A percentile compares a stretch with the other conserved stretches of the same genome.
Conservation (phyloP, 2,329 filamentous ascomycete genomes). For the Penicillium paneum region DNA sequence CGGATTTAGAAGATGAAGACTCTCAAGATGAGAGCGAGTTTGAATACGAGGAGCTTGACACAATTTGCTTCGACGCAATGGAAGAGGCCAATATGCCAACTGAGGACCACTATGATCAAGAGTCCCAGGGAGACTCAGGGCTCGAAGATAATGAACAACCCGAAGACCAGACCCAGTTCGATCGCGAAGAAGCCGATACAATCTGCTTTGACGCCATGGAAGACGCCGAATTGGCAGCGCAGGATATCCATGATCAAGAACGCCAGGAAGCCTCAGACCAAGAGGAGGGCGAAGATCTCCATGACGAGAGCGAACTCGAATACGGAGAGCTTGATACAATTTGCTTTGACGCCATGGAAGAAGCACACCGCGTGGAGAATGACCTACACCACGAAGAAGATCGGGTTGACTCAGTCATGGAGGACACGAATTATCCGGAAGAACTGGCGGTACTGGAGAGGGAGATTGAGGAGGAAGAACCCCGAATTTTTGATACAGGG, state of each 20-base stretch:
- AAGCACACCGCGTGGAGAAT: background rate
- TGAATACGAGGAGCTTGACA: constrained; percentile 14
- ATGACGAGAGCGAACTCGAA: background rate
- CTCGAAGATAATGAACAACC: background rate
- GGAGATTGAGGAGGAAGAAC: background rate
- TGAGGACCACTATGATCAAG: background rate
- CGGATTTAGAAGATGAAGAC: background rate
- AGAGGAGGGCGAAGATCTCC: background rate
- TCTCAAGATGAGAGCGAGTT: background rate
- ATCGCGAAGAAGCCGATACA: constrained; percentile 14
- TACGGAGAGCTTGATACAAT: constrained; percentile 19
- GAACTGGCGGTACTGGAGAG: background rate
- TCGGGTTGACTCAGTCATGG: background rate
- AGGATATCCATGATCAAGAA: background rate
- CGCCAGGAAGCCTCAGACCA: background rate
- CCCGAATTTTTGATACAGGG: background rate
- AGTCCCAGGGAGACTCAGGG: background rate
- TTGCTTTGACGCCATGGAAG: constrained; percentile 23
- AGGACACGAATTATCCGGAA: background rate
- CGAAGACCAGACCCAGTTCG: background rate
- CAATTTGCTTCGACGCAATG: constrained; percentile 3
- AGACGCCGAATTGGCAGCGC: background rate
- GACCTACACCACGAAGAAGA: background rate
- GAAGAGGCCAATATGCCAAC: background rate
- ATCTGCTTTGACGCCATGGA: constrained; percentile 6